phyloP scores from a whole-genome alignment of 768 basidiomycete genomes.

The Kwoniella botswanensis region DNA sequence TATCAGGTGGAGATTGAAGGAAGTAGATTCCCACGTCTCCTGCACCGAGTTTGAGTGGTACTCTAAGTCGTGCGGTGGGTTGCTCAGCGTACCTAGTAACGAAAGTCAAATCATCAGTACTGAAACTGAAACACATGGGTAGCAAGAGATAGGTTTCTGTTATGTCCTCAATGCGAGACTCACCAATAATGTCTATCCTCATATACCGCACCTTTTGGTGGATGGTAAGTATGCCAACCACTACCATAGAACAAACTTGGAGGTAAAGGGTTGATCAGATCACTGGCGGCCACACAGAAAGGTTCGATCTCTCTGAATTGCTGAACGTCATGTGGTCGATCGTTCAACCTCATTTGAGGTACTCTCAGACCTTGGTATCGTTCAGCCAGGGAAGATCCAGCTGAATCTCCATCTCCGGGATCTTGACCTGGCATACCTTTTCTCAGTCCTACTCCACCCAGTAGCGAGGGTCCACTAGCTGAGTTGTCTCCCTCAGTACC shows the following conservation, averaged over 20 bases:
- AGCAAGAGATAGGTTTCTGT: no score
- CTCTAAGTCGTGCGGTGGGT: slow-evolving; percentile 78
- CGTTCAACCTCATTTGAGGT: slow-evolving; percentile 73
- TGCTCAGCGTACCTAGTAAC: slow-evolving; percentile 68
- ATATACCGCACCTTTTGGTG: slow-evolving; percentile 62
- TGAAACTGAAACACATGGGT: no score
- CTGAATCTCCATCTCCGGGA: slow-evolving; percentile 58
- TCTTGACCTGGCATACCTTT: slow-evolving; percentile 66
- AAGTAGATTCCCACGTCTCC: slow-evolving; percentile 95
- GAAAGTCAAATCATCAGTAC: background rate
- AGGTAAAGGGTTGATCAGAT: slow-evolving; percentile 96
- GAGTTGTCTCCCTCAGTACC: slow-evolving; percentile 58
- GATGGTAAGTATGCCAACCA: slow-evolving; percentile 85
- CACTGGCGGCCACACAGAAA: slow-evolving; percentile 94
- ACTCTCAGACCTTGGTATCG: slow-evolving; percentile 63
- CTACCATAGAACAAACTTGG: slow-evolving; percentile 89
- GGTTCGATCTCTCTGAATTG: slow-evolving; percentile 84
- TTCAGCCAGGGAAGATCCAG: slow-evolving; percentile 45
- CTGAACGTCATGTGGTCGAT: slow-evolving; percentile 60
- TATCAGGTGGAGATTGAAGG: slow-evolving; percentile 70
- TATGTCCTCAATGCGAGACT: slow-evolving; percentile 3
- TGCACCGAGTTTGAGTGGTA: slow-evolving; percentile 81
- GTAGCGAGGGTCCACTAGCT: slow-evolving; percentile 65
- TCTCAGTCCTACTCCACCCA: slow-evolving; percentile 82
- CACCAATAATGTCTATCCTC: slow-evolving; percentile 79